Percentiles rank a stretch among this genome's conserved stretches.
phyloP scores from a whole-genome alignment of 2,329 filamentous ascomycete species.

The Rhynchosporium graminicola region DNA sequence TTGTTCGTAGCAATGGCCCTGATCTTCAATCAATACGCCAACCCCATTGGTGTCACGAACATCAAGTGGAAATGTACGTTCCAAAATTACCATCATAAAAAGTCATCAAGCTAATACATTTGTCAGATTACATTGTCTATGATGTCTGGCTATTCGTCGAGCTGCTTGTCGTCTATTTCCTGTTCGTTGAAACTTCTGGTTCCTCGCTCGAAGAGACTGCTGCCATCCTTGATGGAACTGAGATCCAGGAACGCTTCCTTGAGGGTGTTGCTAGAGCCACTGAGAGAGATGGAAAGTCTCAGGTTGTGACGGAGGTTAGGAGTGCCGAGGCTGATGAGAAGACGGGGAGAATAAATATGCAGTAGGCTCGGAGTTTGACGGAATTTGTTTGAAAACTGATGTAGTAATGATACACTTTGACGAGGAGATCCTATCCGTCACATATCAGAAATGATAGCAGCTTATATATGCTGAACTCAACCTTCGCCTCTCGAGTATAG shows the following conservation, averaged over 20 bases:
- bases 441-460: too few relatives aligned
- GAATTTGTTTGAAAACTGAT: too few relatives aligned
- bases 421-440: too few relatives aligned
- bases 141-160: constrained; percentile 38
- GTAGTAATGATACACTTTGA: too few relatives aligned
- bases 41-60: constrained; percentile 43
- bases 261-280: constrained; percentile 23
- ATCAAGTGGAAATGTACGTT: constrained; percentile 43
- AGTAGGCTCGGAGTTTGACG: background rate
- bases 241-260: constrained; percentile 33
- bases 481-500: too few relatives aligned
- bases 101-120: background rate
- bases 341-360: background rate
- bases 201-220: constrained; percentile 46
- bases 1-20: constrained; percentile 46
- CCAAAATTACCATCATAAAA: background rate
- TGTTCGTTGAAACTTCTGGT: constrained; percentile 44
- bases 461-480: too few relatives aligned
- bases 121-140: constrained; percentile 38
- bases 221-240: constrained; percentile 45
- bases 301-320: constrained; percentile 1
- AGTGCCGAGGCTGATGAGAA: background rate
- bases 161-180: constrained; percentile 26
- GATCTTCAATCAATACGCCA: constrained; percentile 46
- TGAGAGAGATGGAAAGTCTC: constrained; percentile 13